phyloP scores from a whole-genome alignment of 2,329 filamentous ascomycete species.

The Fusarium sp. region DNA sequence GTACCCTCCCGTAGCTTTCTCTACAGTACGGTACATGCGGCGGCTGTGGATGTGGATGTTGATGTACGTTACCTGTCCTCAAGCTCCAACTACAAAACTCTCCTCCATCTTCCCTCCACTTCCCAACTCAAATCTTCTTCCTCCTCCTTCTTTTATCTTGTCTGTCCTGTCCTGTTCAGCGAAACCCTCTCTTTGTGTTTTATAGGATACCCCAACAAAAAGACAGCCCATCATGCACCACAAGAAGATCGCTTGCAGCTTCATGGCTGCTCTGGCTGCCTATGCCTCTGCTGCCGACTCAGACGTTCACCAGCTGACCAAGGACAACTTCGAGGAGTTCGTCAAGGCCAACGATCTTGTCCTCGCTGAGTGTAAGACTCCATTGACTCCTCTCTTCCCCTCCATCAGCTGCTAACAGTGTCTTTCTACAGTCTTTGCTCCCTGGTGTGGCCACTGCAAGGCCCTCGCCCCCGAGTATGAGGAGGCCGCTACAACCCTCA shows the following conservation, averaged over 20 bases:
- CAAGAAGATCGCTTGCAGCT: conserved; percentile 64
- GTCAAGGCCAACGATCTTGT: conserved; percentile 88
- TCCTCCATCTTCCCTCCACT: conserved; percentile 42
- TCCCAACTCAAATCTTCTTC: conserved; percentile 32
- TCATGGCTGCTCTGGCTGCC: conserved; percentile 66
- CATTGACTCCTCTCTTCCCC: background rate
- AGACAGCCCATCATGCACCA: conserved; percentile 58
- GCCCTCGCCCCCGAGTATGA: conserved; percentile 94
- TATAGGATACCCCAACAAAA: conserved; percentile 40
- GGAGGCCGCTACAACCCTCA: conserved; percentile 83
- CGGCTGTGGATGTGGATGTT: conserved; percentile 8
- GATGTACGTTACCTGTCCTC: conserved; percentile 38
- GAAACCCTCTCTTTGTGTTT: conserved; percentile 37
- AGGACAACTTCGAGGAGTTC: conserved; percentile 88
- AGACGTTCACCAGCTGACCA: conserved; percentile 86
- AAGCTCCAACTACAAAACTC: conserved; percentile 52
- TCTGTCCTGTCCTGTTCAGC: conserved; percentile 33
- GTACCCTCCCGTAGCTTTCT: conserved; percentile 9
- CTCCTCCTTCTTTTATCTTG: conserved; percentile 25
- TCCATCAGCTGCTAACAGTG: conserved; percentile 52
- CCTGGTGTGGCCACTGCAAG: conserved; percentile 99
- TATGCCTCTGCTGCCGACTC: conserved; percentile 74
- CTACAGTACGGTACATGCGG: conserved; percentile 2
- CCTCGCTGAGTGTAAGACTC: conserved; percentile 89
- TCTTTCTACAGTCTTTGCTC: conserved; percentile 79